These are phyloP conservation scores for Coemansia sp. DNA, from an alignment of 371 early-diverging fungal species.

Conservation along the genomic window DNA sequence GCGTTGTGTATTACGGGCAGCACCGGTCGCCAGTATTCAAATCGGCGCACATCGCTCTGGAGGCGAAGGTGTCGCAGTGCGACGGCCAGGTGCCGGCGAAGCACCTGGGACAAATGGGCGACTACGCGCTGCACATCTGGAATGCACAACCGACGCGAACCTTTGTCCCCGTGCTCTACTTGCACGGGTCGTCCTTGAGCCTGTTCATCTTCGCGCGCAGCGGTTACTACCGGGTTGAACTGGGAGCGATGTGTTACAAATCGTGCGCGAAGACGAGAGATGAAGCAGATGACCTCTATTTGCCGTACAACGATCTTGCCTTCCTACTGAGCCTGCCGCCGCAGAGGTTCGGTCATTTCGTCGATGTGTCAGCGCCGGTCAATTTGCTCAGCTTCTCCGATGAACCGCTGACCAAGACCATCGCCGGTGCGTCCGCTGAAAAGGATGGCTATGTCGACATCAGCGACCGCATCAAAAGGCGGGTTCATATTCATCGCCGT, in stretches of 20 bases:
- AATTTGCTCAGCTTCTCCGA: background rate
- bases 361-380: background rate
- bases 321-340: background rate
- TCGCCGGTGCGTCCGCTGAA: background rate
- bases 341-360: background rate
- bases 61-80: no score
- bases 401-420: background rate
- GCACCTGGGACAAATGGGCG: background rate
- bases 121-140: background rate
- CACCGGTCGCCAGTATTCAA: no score
- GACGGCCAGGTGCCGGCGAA: no score
- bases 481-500: no score
- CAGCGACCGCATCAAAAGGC: background rate
- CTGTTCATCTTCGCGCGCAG: background rate
- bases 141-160: background rate
- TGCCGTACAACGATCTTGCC: background rate
- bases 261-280: background rate
- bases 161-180: background rate
- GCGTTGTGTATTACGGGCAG: no score
- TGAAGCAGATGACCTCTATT: background rate
- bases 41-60: no score
- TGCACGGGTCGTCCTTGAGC: background rate
- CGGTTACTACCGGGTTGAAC: background rate
- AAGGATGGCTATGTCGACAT: background rate
- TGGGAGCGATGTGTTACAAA: background rate